Percentiles rank a stretch among this genome's conserved stretches.
phyloP scores from a whole-genome alignment of 352 stramenopile genomes.

The Phytophthora citricola region DNA sequence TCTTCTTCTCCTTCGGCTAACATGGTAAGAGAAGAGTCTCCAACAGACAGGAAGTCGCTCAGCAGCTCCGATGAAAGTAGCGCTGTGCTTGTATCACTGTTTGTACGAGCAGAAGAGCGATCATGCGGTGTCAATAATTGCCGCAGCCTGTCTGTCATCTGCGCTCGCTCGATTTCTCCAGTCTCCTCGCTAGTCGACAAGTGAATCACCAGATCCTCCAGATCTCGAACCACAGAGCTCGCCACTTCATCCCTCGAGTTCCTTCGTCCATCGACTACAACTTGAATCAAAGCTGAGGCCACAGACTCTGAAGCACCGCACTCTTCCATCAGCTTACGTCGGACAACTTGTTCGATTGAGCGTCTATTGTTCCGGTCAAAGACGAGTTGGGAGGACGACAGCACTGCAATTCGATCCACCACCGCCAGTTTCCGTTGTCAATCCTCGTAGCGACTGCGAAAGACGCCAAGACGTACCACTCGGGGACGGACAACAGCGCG shows the following conservation, averaged over 20 bases:
- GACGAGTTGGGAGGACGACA: conserved; percentile 5
- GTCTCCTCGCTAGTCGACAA: conserved; percentile 15
- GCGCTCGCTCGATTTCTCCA: conserved; percentile 7
- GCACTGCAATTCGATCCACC: conserved; percentile 28
- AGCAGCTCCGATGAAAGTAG: conserved; percentile 33
- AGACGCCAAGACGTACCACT: conserved; percentile 56
- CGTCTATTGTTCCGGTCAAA: neutral
- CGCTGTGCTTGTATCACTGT: neutral
- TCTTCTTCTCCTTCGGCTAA: neutral
- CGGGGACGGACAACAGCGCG: conserved; percentile 49
- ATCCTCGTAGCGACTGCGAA: conserved; percentile 39
- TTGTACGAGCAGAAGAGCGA: no score
- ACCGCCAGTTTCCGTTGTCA: conserved; percentile 38
- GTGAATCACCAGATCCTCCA: conserved; percentile 24
- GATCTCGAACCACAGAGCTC: conserved; percentile 6
- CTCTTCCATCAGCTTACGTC: conserved; percentile 27
- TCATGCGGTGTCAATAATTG: neutral
- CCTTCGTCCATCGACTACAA: neutral
- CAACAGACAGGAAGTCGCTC: conserved; percentile 35
- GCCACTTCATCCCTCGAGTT: neutral
- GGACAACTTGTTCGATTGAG: conserved; percentile 13
- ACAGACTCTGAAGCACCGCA: conserved; percentile 19
- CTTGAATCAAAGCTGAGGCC: conserved; percentile 15
- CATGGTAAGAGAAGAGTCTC: neutral
- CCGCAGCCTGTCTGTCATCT: conserved; percentile 12